Percentiles rank a stretch among this genome's conserved stretches.
Evolutionary conservation across 2,329 filamentous ascomycete species (phyloP).

Genomic region (Annulohypoxylon truncatum): DNA sequence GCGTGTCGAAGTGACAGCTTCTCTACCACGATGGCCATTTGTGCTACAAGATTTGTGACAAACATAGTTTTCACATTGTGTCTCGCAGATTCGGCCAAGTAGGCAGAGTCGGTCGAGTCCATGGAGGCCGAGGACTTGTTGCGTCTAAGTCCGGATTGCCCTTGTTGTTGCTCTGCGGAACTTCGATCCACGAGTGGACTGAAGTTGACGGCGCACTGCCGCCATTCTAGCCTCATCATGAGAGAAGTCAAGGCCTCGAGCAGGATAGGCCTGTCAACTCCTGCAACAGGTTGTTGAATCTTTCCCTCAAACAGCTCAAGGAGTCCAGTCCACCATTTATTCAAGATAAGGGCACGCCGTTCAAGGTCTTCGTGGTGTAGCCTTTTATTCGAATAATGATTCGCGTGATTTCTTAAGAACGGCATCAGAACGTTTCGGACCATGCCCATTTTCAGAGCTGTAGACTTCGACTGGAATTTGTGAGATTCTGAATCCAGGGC

Average conservation of each 20-base stretch:
- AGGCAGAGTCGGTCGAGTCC: constrained; percentile 61
- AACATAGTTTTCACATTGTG: constrained; percentile 93
- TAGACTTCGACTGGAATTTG: constrained; percentile 77
- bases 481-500: constrained; percentile 62
- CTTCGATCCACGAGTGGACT: constrained; percentile 70
- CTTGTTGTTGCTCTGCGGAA: constrained; percentile 58
- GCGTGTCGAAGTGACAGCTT: constrained; percentile 84
- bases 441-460: constrained; percentile 77
- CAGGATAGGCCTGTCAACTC: constrained; percentile 83
- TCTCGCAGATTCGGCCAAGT: constrained; percentile 75
- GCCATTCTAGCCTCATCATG: constrained; percentile 92
- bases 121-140: constrained; percentile 75
- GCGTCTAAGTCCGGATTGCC: constrained; percentile 61
- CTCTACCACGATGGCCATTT: constrained; percentile 88
- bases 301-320: constrained; percentile 82
- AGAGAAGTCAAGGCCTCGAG: constrained; percentile 82
- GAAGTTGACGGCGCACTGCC: constrained; percentile 75
- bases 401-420: constrained; percentile 77
- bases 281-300: constrained; percentile 75
- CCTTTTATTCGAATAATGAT: constrained; percentile 71
- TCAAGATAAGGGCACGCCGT: constrained; percentile 79
- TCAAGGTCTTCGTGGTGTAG: constrained; percentile 86
- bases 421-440: constrained; percentile 79
- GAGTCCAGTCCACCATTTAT: constrained; percentile 90
- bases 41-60: constrained; percentile 80